Conservation (phyloP, 2,329 filamentous ascomycete genomes). For the Colletotrichum destructivum region DNA sequence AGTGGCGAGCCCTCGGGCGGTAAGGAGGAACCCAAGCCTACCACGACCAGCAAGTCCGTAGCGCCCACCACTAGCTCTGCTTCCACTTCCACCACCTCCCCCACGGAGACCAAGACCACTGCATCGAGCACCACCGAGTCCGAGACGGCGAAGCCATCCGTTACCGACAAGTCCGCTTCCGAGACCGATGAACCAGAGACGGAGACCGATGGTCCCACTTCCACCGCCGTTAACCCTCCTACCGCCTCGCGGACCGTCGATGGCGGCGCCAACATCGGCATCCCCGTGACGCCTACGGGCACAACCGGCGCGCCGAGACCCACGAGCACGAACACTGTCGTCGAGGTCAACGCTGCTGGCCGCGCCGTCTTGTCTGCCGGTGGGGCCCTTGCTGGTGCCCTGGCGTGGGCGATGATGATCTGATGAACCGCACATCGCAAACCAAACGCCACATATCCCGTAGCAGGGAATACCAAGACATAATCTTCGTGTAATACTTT, state of each 20-base stretch:
- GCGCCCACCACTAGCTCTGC: constrained; percentile 12
- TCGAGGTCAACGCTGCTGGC: constrained; percentile 33
- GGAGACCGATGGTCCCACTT: constrained; percentile 11
- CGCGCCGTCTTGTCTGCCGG: constrained; percentile 25
- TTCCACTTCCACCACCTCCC: background rate
- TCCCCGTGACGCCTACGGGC: constrained; percentile 14
- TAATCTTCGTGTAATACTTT: constrained; percentile 31
- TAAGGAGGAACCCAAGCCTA: constrained; percentile 37
- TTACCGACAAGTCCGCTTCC: constrained; percentile 10
- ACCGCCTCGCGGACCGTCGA: constrained; percentile 24
- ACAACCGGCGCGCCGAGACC: constrained; percentile 9
- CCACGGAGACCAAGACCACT: constrained; percentile 3
- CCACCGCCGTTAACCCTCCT: constrained; percentile 22
- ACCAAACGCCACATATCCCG: background rate
- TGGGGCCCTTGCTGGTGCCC: constrained; percentile 13
- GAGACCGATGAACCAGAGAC: background rate
- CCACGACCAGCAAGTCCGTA: constrained; percentile 9
- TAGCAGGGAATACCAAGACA: background rate
- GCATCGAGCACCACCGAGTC: background rate
- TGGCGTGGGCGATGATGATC: constrained; percentile 28
- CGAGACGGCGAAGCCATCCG: constrained; percentile 1
- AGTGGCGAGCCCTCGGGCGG: constrained; percentile 42
- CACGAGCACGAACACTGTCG: constrained; percentile 20
- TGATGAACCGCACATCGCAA: background rate
- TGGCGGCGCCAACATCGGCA: constrained; percentile 29